Percentiles rank a stretch among this genome's conserved stretches.
phyloP scores from a whole-genome alignment of 768 basidiomycete genomes.

The Sutorius australiensis region DNA sequence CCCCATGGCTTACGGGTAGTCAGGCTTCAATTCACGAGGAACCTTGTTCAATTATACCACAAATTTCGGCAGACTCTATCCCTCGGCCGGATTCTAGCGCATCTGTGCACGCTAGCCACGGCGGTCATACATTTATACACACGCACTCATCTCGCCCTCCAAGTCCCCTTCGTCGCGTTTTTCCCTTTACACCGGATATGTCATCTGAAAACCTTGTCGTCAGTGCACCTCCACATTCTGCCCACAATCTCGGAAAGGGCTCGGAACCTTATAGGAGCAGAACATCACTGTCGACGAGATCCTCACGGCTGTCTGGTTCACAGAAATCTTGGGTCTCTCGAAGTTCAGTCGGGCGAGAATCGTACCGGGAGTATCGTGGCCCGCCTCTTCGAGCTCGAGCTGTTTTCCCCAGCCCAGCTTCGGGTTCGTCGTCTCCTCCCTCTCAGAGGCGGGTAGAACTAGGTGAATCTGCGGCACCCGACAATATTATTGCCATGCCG shows the following conservation, averaged over 20 bases:
- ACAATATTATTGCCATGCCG: slow-evolving; percentile 4
- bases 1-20: slow-evolving; percentile 7
- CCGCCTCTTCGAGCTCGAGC: slow-evolving; percentile 5
- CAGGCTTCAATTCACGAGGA: slow-evolving; percentile 18
- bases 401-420: neutral
- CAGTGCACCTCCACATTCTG: neutral
- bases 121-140: neutral
- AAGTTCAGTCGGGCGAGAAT: too few relatives aligned
- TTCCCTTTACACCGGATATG: neutral
- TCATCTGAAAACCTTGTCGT: neutral
- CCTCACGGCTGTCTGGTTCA: slow-evolving; percentile 15
- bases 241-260: neutral
- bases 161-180: neutral
- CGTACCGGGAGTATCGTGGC: too few relatives aligned
- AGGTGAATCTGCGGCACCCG: neutral
- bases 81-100: neutral
- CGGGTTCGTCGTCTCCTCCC: neutral
- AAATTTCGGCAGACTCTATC: neutral
- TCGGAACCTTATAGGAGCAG: slow-evolving; percentile 2
- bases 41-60: slow-evolving; percentile 2
- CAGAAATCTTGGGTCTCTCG: slow-evolving; percentile 1
- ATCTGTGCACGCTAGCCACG: neutral
- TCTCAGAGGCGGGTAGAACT: neutral
- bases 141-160: neutral
- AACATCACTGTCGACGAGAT: slow-evolving; percentile 10